Evolutionary conservation across 805 yeast genomes (phyloP).

Genomic region (Myxozyma neglecta): DNA sequence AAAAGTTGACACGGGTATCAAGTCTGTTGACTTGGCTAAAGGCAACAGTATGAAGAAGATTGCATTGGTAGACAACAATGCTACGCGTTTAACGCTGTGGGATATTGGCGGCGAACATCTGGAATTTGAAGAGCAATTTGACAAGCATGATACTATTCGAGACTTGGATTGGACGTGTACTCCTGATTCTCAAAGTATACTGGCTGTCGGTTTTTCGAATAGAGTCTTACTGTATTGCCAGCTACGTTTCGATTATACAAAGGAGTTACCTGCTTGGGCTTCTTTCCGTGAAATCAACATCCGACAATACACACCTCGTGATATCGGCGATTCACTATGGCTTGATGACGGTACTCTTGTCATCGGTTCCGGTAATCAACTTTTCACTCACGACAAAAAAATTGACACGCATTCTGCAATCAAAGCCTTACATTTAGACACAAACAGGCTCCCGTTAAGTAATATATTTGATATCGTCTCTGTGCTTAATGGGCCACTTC

Average conservation of each 20-base stretch:
- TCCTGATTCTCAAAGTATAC: conserved; percentile 61
- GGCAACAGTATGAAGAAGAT: conserved; percentile 77
- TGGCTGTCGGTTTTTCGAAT: conserved; percentile 74
- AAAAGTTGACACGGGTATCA: conserved; percentile 56
- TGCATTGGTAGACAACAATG: conserved; percentile 64
- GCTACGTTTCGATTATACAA: conserved; percentile 84
- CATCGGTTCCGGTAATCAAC: conserved; percentile 86
- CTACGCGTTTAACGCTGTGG: conserved; percentile 68
- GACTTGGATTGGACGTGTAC: conserved; percentile 91
- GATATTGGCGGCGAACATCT: conserved; percentile 66
- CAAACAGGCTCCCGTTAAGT: conserved; percentile 43
- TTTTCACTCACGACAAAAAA: conserved; percentile 73
- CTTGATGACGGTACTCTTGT: conserved; percentile 73
- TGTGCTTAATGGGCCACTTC: conserved; percentile 84
- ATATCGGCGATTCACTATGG: conserved; percentile 90
- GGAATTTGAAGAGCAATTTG: conserved; percentile 45
- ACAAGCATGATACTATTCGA: conserved; percentile 44
- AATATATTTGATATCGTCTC: conserved; percentile 66
- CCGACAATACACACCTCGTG: conserved; percentile 66
- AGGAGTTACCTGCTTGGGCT: conserved; percentile 71
- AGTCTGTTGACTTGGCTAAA: conserved; percentile 53
- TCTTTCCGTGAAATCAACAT: conserved; percentile 74
- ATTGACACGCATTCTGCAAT: conserved; percentile 57
- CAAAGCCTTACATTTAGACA: conserved; percentile 56
- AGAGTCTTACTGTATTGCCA: conserved; percentile 73